Conservation (phyloP, 192 early-diverging fungal genomes). For the Coemansia sp. region DNA sequence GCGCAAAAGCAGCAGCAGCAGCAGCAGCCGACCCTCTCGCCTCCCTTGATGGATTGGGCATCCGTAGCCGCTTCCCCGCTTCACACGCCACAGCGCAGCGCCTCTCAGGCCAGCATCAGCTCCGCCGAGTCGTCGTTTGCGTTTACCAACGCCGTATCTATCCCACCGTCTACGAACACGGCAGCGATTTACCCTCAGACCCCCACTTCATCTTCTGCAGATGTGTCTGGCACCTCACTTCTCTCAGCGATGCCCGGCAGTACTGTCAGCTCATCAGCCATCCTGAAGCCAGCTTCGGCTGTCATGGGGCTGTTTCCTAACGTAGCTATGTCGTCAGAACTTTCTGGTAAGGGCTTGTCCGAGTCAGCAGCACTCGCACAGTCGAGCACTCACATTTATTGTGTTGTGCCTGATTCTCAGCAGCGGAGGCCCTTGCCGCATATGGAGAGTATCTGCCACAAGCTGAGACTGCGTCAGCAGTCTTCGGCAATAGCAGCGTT, state of each 20-base stretch:
- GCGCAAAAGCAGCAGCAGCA: constrained; percentile 26
- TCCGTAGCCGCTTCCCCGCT: constrained; percentile 28
- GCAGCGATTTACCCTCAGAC: not conserved
- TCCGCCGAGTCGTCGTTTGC: constrained; percentile 18
- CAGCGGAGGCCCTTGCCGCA: constrained; percentile 54
- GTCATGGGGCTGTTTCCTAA: constrained; percentile 34
- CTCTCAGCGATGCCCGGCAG: constrained; percentile 20
- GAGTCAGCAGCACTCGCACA: constrained; percentile 58
- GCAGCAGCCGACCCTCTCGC: constrained; percentile 12
- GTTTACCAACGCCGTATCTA: constrained; percentile 28
- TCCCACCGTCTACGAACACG: not conserved
- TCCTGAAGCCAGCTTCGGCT: constrained; percentile 19
- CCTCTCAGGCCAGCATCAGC: constrained; percentile 5
- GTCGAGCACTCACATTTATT: constrained; percentile 45
- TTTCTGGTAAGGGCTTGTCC: constrained; percentile 56
- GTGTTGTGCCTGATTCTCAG: constrained; percentile 53
- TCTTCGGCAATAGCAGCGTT: constrained; percentile 36
- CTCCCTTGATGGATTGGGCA: constrained; percentile 31
- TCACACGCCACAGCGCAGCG: constrained; percentile 17
- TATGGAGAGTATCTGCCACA: constrained; percentile 53
- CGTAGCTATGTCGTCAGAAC: constrained; percentile 36
- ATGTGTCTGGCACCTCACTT: constrained; percentile 9
- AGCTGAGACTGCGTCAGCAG: constrained; percentile 28
- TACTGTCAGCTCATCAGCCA: constrained; percentile 23
- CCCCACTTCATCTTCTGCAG: constrained; percentile 9